Evolutionary conservation across 2,329 filamentous ascomycete species (phyloP).

Genomic region (Laburnicola sp.): DNA sequence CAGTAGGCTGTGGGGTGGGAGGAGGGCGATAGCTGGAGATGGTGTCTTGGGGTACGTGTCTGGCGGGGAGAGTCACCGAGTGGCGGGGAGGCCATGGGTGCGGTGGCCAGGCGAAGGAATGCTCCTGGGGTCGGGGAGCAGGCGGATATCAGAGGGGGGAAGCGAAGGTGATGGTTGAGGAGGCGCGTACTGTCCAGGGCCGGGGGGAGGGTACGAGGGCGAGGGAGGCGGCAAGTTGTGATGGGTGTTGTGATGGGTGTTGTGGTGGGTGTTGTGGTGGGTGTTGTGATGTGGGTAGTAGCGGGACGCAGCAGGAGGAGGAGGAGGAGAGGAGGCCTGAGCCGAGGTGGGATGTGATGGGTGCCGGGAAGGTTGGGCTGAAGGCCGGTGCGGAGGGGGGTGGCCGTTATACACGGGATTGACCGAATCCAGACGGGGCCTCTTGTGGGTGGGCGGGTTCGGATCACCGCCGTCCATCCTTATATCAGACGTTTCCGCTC

Average conservation of each 20-base stretch:
- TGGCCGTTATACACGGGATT: constrained; percentile 42
- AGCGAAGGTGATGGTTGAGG: constrained; percentile 38
- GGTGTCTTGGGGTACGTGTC: constrained; percentile 36
- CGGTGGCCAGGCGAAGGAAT: constrained; percentile 41
- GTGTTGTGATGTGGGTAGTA: constrained; percentile 31
- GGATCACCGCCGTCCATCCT: constrained; percentile 45
- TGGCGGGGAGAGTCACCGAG: constrained; percentile 33
- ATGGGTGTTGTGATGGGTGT: no score
- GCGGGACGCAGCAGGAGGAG: no score
- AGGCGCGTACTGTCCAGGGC: constrained; percentile 25
- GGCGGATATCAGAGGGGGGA: constrained; percentile 38
- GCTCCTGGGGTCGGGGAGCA: constrained; percentile 38
- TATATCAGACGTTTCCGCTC: constrained; percentile 43
- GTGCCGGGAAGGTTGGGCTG: constrained; percentile 34
- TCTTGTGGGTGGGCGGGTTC: constrained; percentile 45
- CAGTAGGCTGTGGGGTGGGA: constrained; percentile 34
- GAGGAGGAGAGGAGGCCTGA: constrained; percentile 37
- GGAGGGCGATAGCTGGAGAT: constrained; percentile 39
- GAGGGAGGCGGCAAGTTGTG: constrained; percentile 32
- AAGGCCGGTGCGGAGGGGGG: constrained; percentile 38
- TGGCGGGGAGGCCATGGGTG: constrained; percentile 39
- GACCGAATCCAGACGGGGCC: constrained; percentile 45
- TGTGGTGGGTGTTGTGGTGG: no score
- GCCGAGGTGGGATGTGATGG: constrained; percentile 34
- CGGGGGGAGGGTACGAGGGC: constrained; percentile 26